phyloP scores from a whole-genome alignment of 306 rosid species.

The Senna siamea region DNA sequence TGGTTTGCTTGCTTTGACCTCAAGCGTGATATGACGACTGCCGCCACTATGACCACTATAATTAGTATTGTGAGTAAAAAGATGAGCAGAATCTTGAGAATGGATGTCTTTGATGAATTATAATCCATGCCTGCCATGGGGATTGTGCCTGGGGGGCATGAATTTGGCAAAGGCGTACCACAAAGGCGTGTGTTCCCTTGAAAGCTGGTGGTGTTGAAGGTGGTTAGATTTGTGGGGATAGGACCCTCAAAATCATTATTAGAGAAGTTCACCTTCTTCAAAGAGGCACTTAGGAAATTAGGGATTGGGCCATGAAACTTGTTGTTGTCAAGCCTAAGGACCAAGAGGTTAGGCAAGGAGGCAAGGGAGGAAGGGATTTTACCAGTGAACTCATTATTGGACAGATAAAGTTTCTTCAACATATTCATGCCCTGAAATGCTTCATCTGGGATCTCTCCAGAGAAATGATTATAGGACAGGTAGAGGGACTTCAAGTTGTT shows the following conservation, averaged over 20 bases:
- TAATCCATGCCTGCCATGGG: neutral
- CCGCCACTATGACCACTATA: conserved; percentile 44
- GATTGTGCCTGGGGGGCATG: conserved; percentile 32
- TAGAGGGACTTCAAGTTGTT: conserved; percentile 54
- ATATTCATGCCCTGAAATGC: conserved; percentile 56
- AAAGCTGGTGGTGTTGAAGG: conserved; percentile 48
- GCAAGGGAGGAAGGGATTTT: conserved; percentile 75
- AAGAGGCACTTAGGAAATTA: conserved; percentile 35
- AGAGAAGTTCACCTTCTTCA: conserved; percentile 59
- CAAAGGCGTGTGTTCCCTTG: conserved; percentile 66
- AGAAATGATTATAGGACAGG: conserved; percentile 73
- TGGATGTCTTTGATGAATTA: neutral
- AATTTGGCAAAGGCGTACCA: conserved; percentile 59
- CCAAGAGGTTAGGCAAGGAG: conserved; percentile 52
- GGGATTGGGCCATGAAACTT: conserved; percentile 81
- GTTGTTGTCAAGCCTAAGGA: conserved; percentile 68
- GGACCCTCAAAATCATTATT: conserved; percentile 74
- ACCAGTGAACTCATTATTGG: conserved; percentile 66
- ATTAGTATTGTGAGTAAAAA: conserved; percentile 37
- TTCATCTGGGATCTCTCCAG: conserved; percentile 70
- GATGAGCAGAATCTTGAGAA: conserved; percentile 45
- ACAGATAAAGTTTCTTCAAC: conserved; percentile 58
- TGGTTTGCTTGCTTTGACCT: conserved; percentile 18
- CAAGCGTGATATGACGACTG: conserved; percentile 39
- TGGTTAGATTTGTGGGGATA: conserved; percentile 58